These are phyloP conservation scores for Phytophthora parvispora DNA, from an alignment of 352 stramenopile species.

Conservation along the genomic window DNA sequence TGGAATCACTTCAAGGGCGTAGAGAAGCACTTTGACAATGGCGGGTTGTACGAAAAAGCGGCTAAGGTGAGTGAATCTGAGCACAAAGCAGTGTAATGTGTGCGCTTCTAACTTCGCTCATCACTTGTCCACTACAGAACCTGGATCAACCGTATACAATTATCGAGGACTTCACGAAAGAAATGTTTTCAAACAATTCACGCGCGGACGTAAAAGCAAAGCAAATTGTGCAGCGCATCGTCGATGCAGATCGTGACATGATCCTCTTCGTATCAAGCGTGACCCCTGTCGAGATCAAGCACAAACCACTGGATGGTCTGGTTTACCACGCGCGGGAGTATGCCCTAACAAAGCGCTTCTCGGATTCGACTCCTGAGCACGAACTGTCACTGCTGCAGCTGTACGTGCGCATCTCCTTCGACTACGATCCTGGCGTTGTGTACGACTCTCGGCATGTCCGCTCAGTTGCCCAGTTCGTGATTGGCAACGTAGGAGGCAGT, in stretches of 20 bases:
- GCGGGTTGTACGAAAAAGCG: slow-evolving; percentile 21
- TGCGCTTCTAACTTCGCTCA: neutral
- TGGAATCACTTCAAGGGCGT: slow-evolving; percentile 43
- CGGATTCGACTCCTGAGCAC: slow-evolving; percentile 25
- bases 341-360: slow-evolving; percentile 53
- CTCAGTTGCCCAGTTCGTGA: slow-evolving; percentile 52
- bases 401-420: slow-evolving; percentile 54
- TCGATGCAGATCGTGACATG: slow-evolving; percentile 24
- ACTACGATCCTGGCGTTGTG: slow-evolving; percentile 41
- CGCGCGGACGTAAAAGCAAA: slow-evolving; percentile 33
- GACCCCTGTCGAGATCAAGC: slow-evolving; percentile 22
- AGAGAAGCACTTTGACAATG: slow-evolving; percentile 38
- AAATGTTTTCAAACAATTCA: slow-evolving; percentile 37
- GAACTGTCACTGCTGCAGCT: slow-evolving; percentile 59
- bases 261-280: slow-evolving; percentile 33
- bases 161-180: slow-evolving; percentile 37
- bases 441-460: slow-evolving; percentile 38
- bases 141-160: slow-evolving; percentile 36
- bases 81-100: too few species aligned
- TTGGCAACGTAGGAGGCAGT: slow-evolving; percentile 44
- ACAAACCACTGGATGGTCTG: slow-evolving; percentile 28
- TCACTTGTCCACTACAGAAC: slow-evolving; percentile 9
- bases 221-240: slow-evolving; percentile 32
- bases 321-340: slow-evolving; percentile 29
- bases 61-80: slow-evolving; percentile 19